Percentiles rank a stretch among this genome's conserved stretches.
These are phyloP conservation scores for Cucurbita pepo DNA, from an alignment of 306 rosid species.

Conservation along the genomic window DNA sequence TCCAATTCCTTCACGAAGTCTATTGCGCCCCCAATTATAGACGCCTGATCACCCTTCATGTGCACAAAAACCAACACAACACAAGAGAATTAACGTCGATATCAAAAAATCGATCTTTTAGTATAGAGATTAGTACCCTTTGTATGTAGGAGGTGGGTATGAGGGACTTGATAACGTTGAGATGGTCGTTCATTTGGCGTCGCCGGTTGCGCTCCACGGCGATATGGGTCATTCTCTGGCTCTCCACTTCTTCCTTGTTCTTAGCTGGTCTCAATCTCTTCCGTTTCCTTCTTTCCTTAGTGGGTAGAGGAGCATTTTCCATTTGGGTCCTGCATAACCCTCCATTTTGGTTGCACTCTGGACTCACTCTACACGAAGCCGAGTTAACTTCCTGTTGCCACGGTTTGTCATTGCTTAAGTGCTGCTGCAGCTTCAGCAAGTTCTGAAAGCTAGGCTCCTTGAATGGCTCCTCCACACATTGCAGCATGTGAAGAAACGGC, in stretches of 20 bases:
- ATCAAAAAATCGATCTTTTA: not conserved
- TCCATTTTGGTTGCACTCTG: constrained; percentile 7
- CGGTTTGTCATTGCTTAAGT: constrained; percentile 28
- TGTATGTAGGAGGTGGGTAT: constrained; percentile 77
- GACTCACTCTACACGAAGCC: not conserved
- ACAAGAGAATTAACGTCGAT: too few relatives aligned
- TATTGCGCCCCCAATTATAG: constrained; percentile 90
- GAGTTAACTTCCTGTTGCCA: constrained; percentile 17
- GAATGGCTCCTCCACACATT: constrained; percentile 38
- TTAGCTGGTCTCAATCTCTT: constrained; percentile 60
- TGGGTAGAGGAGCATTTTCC: constrained; percentile 15
- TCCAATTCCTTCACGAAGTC: constrained; percentile 92
- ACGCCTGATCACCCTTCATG: constrained; percentile 90
- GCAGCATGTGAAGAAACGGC: constrained; percentile 85
- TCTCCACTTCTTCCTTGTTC: constrained; percentile 89
- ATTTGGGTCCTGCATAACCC: constrained; percentile 4
- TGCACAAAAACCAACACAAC: not conserved
- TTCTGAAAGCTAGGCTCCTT: constrained; percentile 68
- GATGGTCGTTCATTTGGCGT: constrained; percentile 95
- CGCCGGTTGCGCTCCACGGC: constrained; percentile 87
- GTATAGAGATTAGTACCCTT: constrained; percentile 29
- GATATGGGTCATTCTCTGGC: constrained; percentile 90
- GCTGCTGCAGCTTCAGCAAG: constrained; percentile 40
- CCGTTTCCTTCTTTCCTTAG: constrained; percentile 51
- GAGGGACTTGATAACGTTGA: constrained; percentile 67